phyloP scores from a whole-genome alignment of 1,284 basidiomycete species.

The Peniophora sp. region DNA sequence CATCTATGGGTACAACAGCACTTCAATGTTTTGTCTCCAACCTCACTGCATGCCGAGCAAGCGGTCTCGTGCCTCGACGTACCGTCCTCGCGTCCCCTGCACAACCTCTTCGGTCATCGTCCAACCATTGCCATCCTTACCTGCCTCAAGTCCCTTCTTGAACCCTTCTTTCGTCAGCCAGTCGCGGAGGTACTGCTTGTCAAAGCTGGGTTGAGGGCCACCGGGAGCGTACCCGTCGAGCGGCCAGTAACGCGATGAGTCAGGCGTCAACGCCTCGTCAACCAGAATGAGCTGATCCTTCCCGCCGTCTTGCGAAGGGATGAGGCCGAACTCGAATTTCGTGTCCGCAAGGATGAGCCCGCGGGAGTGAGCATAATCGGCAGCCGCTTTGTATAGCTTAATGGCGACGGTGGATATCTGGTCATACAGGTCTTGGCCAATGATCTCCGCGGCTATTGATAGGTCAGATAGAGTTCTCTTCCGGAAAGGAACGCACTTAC shows the following conservation, averaged over 20 bases:
- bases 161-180: constrained; percentile 76
- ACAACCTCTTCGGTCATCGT: constrained; percentile 72
- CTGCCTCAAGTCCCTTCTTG: constrained; percentile 72
- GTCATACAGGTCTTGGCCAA: constrained; percentile 62
- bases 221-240: constrained; percentile 70
- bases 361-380: constrained; percentile 66
- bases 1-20: no score
- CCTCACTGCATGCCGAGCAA: background rate
- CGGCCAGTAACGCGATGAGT: constrained; percentile 97
- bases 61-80: constrained; percentile 52
- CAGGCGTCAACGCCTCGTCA: constrained; percentile 95
- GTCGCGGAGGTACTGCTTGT: constrained; percentile 95
- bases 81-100: constrained; percentile 68
- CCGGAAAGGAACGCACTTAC: constrained; percentile 3
- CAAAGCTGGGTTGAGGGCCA: constrained; percentile 81
- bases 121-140: constrained; percentile 66
- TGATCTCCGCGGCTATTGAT: constrained; percentile 49
- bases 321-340: constrained; percentile 74
- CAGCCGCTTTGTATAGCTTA: constrained; percentile 70
- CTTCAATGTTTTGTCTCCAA: no score
- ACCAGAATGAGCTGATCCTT: constrained; percentile 73
- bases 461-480: constrained; percentile 5
- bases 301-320: constrained; percentile 20
- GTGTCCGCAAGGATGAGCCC: constrained; percentile 97
- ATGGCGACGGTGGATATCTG: constrained; percentile 56